A percentile compares a stretch with the other conserved stretches of the same genome.
Conservation (phyloP, 1,284 basidiomycete genomes). For the Phlebopus sp. region DNA sequence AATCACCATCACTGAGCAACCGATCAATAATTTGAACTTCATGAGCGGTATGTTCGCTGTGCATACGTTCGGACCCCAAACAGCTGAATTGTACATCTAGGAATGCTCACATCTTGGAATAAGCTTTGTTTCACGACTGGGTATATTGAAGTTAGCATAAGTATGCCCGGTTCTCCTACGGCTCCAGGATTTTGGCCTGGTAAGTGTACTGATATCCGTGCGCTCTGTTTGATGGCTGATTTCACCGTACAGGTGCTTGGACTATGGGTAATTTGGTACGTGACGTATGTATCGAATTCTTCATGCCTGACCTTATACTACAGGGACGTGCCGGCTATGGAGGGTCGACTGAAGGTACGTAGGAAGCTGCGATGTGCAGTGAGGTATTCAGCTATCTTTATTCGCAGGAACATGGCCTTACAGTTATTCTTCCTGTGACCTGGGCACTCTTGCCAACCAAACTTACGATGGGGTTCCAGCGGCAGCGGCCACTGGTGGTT, state of each 20-base stretch:
- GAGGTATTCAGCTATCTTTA: slow-evolving; percentile 4
- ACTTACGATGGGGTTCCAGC: slow-evolving; percentile 55
- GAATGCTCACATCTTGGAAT: slow-evolving; percentile 84
- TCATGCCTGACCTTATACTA: slow-evolving; percentile 12
- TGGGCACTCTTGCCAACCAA: slow-evolving; percentile 85
- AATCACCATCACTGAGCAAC: slow-evolving; percentile 66
- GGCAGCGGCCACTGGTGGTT: slow-evolving; percentile 49
- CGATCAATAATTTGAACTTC: slow-evolving; percentile 73
- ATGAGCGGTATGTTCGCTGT: slow-evolving; percentile 58
- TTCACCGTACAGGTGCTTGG: slow-evolving; percentile 56
- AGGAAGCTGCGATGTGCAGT: not conserved
- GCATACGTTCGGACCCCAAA: not conserved
- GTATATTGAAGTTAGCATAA: slow-evolving; percentile 79
- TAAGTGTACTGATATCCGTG: slow-evolving; percentile 20
- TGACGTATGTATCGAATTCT: not conserved
- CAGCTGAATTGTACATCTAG: slow-evolving; percentile 32
- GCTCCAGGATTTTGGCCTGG: slow-evolving; percentile 79
- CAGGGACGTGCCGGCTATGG: slow-evolving; percentile 76
- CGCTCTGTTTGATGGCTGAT: slow-evolving; percentile 11
- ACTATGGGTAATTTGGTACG: slow-evolving; percentile 76
- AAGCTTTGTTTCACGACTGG: slow-evolving; percentile 94
- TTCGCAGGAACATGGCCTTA: slow-evolving; percentile 64
- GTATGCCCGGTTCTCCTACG: slow-evolving; percentile 71
- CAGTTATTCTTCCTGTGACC: slow-evolving; percentile 77
- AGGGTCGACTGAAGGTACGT: slow-evolving; percentile 58